Evolutionary conservation across 1,139 yeast genomes (phyloP), one percentile per base, ranked within the genome.

Genomic region (Chernovozyma aurita): DNA sequence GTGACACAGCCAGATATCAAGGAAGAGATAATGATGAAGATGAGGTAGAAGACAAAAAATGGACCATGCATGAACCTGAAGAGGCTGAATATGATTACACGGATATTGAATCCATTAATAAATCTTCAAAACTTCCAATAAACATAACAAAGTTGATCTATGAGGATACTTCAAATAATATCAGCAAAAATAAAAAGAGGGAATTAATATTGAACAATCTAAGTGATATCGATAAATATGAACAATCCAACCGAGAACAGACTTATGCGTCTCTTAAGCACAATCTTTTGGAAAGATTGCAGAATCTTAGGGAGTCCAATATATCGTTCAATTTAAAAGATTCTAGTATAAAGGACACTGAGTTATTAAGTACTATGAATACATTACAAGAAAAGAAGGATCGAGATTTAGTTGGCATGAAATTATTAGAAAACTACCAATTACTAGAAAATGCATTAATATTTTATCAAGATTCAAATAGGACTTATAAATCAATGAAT

Each of bases 391-490:
- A 42, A 6, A 42, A 47, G 18, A 42, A 70, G 28, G 75, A 70
- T 44, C 50, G 54, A 26, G 69, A 63, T 36, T 53, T 70, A 34
- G 42, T 66, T n/a, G 52, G 59, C 25, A 52, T 65, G 37, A 62
- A 59, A 42, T 39, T 65, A n/a, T 49, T 53, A 27, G 52, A 57
- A 37, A 59, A 64, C 39, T 66, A 67, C 44, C 68, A 66, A 37
- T 48, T 55, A 25, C 48, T 68, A 27, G 59, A 65, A 38, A 55
- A 52, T 37, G 58, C 68, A 3, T 46, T 58, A 29, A 46, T 49
- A 2, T 69, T 65, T 40, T 69, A 68, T 42, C 61, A 65, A 34
- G 70, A 68, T 35, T 61, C 70, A 11, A 63, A 67, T 46, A 55
- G 58, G 28, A 53, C 52, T 24, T 70, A 66, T 48, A 61, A 58